Evolutionary conservation across 1,284 basidiomycete genomes (phyloP), one percentile per base, ranked within the genome.

Genomic region (Tylopilus sp.): DNA sequence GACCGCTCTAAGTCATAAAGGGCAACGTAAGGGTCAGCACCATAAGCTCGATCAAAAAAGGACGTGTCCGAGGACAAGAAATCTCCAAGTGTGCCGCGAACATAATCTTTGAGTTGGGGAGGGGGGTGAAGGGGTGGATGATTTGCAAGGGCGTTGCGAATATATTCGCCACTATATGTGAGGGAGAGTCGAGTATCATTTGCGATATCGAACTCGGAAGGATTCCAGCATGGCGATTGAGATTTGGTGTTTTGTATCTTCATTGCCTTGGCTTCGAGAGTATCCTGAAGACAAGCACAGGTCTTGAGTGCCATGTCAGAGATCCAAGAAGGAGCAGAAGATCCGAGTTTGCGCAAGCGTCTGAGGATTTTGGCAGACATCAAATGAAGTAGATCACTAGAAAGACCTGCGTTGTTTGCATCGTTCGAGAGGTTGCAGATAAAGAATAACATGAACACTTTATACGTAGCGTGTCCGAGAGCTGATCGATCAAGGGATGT

Each of bases 301-400:
- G 72, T 54, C 55, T 53, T 12, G 26, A 67, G 51, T 2, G 53
- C 64, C 41, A 51, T 58, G 1, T 51, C 51, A 5, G 54, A 71
- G 4, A 72, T 58, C 69, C 70, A 60, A 2, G 38, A 9, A 0
- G 70, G 58, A 8, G 39, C 7, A 10, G 66, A 64, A 6, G 52
- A 6, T 1, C 53, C 62, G 13, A 85, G 69, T 67, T 86, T 84
- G 54, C 71, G 64, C 12, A 81, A 55, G 16, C 83, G 77, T 3
- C 74, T 71, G 39, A 72, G 70, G 7, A 80, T 65, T 67, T 84
- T 83, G 10, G 62, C 39, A 3, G 65, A 66, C 49, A 72, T 65
- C 59, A 29, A 62, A 18, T 69, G 56, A 13, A 84, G 70, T 1
- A 81, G 57, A 53, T 83, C 78, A 52, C 69, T 79, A 1, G 77